These are phyloP conservation scores for Dichotomocladium elegans DNA, from an alignment of 371 early-diverging fungal species.

Conservation along the genomic window DNA sequence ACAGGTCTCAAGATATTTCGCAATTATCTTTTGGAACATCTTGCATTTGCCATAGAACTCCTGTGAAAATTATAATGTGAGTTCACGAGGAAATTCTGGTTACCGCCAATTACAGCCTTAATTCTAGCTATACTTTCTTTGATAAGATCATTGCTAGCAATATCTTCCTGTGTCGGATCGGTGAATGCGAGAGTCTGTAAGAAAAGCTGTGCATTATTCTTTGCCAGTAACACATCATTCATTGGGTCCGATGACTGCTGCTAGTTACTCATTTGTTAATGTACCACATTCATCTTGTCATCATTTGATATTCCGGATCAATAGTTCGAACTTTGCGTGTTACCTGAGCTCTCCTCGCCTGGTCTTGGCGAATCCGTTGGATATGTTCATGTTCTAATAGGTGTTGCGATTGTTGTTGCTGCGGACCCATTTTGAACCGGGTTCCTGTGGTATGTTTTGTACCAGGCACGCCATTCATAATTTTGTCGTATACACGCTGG, in stretches of 20 bases:
- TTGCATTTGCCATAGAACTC: slow-evolving; percentile 44
- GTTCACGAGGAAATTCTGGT: background rate
- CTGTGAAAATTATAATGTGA: slow-evolving; percentile 8
- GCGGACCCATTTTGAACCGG: background rate
- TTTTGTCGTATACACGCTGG: slow-evolving; percentile 23
- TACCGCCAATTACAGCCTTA: background rate
- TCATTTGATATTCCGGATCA: no score
- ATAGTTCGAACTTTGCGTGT: no score
- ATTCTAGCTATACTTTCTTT: slow-evolving; percentile 23
- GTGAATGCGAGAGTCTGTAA: slow-evolving; percentile 50
- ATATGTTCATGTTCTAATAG: no score
- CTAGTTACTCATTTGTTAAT: background rate
- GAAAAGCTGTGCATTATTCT: slow-evolving; percentile 44
- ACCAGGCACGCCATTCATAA: slow-evolving; percentile 17
- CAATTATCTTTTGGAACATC: slow-evolving; percentile 26
- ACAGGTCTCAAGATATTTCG: slow-evolving; percentile 29
- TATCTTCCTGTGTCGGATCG: slow-evolving; percentile 47
- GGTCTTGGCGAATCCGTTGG: no score
- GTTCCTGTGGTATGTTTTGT: slow-evolving; percentile 2
- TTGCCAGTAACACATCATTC: slow-evolving; percentile 35
- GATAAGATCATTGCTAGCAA: slow-evolving; percentile 38
- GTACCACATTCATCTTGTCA: no score
- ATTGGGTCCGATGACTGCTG: slow-evolving; percentile 10
- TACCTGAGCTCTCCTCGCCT: no score
- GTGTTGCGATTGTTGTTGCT: slow-evolving; percentile 7